Evolutionary conservation across 768 basidiomycete species (phyloP).

Genomic region (Kwoniella heveanensis): DNA sequence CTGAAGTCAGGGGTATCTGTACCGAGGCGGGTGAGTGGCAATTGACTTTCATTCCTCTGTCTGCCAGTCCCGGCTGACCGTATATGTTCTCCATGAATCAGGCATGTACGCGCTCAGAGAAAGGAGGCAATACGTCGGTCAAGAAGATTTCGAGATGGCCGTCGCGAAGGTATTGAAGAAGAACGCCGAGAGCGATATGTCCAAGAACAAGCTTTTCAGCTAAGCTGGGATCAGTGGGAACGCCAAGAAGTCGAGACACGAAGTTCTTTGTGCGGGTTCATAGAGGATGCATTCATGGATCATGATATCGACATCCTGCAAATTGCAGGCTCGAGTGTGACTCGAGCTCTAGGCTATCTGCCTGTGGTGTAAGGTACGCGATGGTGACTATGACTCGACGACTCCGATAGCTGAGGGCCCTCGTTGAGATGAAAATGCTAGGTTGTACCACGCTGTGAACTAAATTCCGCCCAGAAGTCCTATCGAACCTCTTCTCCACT

Average conservation of each 20-base stretch:
- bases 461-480: too few relatives aligned
- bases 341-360: too few relatives aligned
- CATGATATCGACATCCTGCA: too few relatives aligned
- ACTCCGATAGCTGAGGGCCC: too few relatives aligned
- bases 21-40: conserved; percentile 86
- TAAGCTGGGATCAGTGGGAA: conserved; percentile 46
- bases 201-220: conserved; percentile 86
- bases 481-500: conserved; percentile 45
- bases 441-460: too few relatives aligned
- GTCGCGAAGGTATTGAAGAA: conserved; percentile 97
- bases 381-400: too few relatives aligned
- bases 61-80: not conserved
- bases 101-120: conserved; percentile 98
- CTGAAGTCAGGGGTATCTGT: conserved; percentile 95
- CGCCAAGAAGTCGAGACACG: too few relatives aligned
- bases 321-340: too few relatives aligned
- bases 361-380: too few relatives aligned
- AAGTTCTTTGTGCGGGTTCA: too few relatives aligned
- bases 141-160: conserved; percentile 98
- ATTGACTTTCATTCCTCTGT: conserved; percentile 6
- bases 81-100: conserved; percentile 36
- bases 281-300: not conserved
- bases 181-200: conserved; percentile 92
- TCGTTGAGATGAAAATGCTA: too few relatives aligned
- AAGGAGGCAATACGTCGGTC: conserved; percentile 92